A percentile compares a stretch with the other conserved stretches of the same genome.
Evolutionary conservation across 306 rosid genomes (phyloP).

Genomic region (Inga leiocalycina): DNA sequence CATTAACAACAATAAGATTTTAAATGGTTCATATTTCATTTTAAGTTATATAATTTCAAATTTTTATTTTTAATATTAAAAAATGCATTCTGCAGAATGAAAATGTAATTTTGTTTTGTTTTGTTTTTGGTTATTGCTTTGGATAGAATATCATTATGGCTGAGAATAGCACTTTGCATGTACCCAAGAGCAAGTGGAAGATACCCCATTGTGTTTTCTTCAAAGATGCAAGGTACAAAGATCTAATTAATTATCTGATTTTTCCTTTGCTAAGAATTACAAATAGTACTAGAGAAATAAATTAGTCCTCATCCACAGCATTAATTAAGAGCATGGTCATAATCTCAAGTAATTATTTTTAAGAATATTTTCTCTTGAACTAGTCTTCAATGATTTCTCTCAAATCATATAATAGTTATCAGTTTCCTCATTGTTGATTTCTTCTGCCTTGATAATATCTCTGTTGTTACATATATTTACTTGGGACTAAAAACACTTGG

Average conservation of each 20-base stretch:
- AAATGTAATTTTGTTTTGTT: neutral
- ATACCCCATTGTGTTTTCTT: conserved; percentile 76
- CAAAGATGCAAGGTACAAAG: conserved; percentile 63
- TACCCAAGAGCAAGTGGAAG: conserved; percentile 44
- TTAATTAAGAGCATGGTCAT: neutral
- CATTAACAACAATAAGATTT: no score
- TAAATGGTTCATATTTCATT: neutral
- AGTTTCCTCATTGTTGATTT: neutral
- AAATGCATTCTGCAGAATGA: neutral
- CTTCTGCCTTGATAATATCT: neutral
- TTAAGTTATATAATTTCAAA: neutral
- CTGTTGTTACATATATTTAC: neutral
- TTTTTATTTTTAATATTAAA: neutral
- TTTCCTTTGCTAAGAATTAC: neutral
- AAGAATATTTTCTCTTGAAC: neutral
- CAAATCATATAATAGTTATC: neutral
- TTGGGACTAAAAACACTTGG: neutral
- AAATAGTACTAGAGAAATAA: neutral
- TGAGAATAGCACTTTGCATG: conserved; percentile 31
- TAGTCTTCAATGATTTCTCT: neutral
- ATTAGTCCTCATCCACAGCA: neutral
- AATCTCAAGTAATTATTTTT: neutral
- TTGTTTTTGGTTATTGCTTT: neutral
- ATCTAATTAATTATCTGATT: neutral
- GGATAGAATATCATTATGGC: conserved; percentile 42